Conservation (phyloP, 106 monocot genomes). For the Phalaenopsis equestris region DNA sequence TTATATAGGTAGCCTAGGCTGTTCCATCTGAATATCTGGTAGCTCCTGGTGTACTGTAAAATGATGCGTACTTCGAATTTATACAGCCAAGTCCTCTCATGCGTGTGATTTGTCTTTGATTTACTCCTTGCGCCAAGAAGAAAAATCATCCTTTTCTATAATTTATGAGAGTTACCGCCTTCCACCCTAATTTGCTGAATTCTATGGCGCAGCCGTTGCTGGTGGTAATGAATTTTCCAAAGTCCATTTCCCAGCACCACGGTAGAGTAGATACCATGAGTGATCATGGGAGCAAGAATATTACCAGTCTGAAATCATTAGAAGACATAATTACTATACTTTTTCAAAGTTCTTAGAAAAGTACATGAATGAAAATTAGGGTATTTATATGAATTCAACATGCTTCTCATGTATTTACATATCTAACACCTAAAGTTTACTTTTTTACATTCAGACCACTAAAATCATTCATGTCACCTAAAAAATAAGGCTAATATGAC, state of each 20-base stretch:
- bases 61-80: too few relatives aligned
- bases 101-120: too few relatives aligned
- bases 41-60: too few relatives aligned
- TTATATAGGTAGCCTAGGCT: not conserved
- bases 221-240: constrained; percentile 84
- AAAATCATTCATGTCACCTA: too few relatives aligned
- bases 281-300: constrained; percentile 88
- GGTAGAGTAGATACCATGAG: constrained; percentile 90
- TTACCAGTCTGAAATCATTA: constrained; percentile 72
- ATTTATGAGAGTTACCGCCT: constrained; percentile 13
- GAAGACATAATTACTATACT: not conserved
- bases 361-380: not conserved
- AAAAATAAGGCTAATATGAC: too few relatives aligned
- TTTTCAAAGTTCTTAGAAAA: not conserved
- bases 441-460: too few relatives aligned
- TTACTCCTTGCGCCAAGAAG: too few relatives aligned
- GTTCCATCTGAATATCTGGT: too few relatives aligned
- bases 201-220: constrained; percentile 51
- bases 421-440: too few relatives aligned
- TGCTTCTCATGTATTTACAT: too few relatives aligned
- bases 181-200: constrained; percentile 54
- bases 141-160: not conserved
- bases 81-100: too few relatives aligned
- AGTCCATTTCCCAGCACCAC: constrained; percentile 81
- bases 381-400: too few relatives aligned